Evolutionary conservation across 352 stramenopile genomes (phyloP).

Genomic region (Pythium brassicae): DNA sequence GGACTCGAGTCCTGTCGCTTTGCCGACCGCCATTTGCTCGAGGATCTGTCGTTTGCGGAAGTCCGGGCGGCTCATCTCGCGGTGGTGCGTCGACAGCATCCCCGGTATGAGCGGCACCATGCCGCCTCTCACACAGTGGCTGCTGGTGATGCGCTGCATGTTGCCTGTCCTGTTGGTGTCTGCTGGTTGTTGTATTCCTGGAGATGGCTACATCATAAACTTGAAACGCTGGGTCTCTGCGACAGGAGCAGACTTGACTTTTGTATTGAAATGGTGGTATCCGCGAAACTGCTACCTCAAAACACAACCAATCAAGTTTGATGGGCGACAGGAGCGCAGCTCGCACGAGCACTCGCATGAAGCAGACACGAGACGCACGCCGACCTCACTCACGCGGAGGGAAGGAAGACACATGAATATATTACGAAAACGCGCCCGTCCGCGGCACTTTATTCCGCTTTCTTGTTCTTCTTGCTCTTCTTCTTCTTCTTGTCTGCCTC

Average conservation of each 20-base stretch:
- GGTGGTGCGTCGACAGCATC: slow-evolving; percentile 45
- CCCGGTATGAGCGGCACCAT: slow-evolving; percentile 48
- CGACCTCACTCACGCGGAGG: too few species aligned
- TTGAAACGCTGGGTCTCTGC: background rate
- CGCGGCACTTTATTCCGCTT: slow-evolving; percentile 52
- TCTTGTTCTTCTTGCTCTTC: slow-evolving; percentile 80
- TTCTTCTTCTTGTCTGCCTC: slow-evolving; percentile 72
- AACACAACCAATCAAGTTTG: background rate
- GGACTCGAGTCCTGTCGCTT: slow-evolving; percentile 13
- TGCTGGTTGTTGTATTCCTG: background rate
- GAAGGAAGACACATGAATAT: slow-evolving; percentile 23
- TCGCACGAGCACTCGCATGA: background rate
- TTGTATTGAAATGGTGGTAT: background rate
- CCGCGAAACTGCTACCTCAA: too few species aligned
- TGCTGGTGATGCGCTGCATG: background rate
- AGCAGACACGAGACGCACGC: background rate
- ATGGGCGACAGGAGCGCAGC: too few species aligned
- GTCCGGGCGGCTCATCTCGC: slow-evolving; percentile 35
- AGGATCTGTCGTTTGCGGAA: slow-evolving; percentile 62
- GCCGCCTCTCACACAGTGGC: background rate
- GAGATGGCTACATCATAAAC: background rate
- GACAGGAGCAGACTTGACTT: background rate
- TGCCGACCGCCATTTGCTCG: slow-evolving; percentile 57
- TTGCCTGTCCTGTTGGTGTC: background rate
- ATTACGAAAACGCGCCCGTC: slow-evolving; percentile 10